Evolutionary conservation across 805 yeast genomes (phyloP), one percentile per base, ranked within the genome.

Genomic region (Wickerhamomyces strasburgensis): DNA sequence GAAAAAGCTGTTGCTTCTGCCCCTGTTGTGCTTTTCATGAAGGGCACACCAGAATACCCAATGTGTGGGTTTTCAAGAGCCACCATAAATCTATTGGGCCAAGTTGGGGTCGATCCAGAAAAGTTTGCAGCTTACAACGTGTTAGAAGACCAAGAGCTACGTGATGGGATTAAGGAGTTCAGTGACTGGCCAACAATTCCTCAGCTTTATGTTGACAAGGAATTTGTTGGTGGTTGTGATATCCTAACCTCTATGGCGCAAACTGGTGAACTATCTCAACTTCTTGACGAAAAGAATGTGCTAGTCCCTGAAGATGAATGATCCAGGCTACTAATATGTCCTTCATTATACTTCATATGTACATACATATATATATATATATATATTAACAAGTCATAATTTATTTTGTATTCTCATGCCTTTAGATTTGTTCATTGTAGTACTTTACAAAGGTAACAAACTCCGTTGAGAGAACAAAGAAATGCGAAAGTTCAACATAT

Each of bases 101-200:
- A 87, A 57, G 94, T 90, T 58, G 98, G 98, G 40, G 97, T 93
- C 15, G 96, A 93, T 62, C 98, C 98, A 8, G 73, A 66, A 19
- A 90, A 93, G 63, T 93, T 93, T 66, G 97, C 98, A 28, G 98
- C 98, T 15, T 93, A 84, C 64, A 90, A 93, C 57, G 98, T 93
- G 0, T 68, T 93, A 48, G 98, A 93, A 62, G 98, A 93, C 60
- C 78, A 83, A 3, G 98, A 93, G 53, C 73, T 93, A 46, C 84
- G 98, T 64, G 80, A 85, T 33, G 98, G 98, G 23, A 87, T 93
- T 54, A 93, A 93, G 65, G 98, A 93, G 60, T 93, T 76, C 63
- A 79, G 90, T 49, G 81, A 84, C 47, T 93, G 99, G 99, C 99
- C 99, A 39, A 93, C 99, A 1, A 88, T 93, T 42, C 99, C 99